Evolutionary conservation across 2,329 filamentous ascomycete species (phyloP).

Genomic region (Trematosphaeria pertusa): DNA sequence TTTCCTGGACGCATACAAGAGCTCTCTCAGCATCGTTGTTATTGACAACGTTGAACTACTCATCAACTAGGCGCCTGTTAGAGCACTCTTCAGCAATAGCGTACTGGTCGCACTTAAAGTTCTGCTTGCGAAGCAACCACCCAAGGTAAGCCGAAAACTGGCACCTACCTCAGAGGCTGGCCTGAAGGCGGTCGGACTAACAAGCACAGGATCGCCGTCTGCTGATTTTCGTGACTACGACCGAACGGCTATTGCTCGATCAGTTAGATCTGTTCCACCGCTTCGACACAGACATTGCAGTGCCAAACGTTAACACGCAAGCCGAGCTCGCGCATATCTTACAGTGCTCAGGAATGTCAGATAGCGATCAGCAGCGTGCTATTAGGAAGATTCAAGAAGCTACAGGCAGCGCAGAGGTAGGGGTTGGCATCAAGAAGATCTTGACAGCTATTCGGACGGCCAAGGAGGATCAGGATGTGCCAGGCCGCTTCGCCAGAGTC

Average conservation of each 20-base stretch:
- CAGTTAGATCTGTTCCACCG: slow-evolving; percentile 80
- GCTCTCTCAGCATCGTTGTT: slow-evolving; percentile 85
- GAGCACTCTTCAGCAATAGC: slow-evolving; percentile 83
- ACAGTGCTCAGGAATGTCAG: slow-evolving; percentile 67
- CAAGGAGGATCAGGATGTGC: slow-evolving; percentile 66
- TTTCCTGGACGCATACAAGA: slow-evolving; percentile 95
- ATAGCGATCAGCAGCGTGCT: slow-evolving; percentile 65
- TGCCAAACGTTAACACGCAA: slow-evolving; percentile 74
- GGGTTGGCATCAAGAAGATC: slow-evolving; percentile 83
- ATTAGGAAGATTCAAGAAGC: slow-evolving; percentile 70
- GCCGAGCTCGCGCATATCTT: slow-evolving; percentile 74
- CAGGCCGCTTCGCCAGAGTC: slow-evolving; percentile 57
- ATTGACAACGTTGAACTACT: slow-evolving; percentile 91
- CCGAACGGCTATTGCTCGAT: slow-evolving; percentile 76
- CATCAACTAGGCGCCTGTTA: slow-evolving; percentile 93
- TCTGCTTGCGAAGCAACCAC: slow-evolving; percentile 76
- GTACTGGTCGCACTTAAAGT: slow-evolving; percentile 82
- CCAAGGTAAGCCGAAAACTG: slow-evolving; percentile 73
- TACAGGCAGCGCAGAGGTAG: slow-evolving; percentile 70
- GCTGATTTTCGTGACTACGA: slow-evolving; percentile 89
- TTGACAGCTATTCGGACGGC: slow-evolving; percentile 72
- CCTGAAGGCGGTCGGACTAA: slow-evolving; percentile 25
- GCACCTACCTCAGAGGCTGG: not conserved
- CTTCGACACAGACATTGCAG: slow-evolving; percentile 83
- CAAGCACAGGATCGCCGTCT: slow-evolving; percentile 72